Evolutionary conservation across 2,329 filamentous ascomycete species (phyloP).

Genomic region (Apiospora malaysiana): DNA sequence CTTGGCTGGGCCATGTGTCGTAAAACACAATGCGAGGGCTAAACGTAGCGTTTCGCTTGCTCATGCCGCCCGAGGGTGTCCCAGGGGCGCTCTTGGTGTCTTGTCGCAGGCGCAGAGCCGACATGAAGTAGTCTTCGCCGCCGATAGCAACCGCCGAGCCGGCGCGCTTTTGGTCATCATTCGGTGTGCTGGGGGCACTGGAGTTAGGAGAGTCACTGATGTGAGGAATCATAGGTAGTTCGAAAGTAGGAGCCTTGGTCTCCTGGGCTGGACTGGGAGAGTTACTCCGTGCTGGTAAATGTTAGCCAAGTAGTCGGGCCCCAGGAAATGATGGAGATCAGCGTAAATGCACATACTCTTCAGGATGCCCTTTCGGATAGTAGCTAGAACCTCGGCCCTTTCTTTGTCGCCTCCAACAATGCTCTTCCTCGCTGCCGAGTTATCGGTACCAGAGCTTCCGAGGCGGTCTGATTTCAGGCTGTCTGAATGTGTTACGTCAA

Average conservation of each 20-base stretch:
- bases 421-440: slow-evolving; percentile 75
- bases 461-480: slow-evolving; percentile 55
- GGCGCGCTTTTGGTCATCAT: slow-evolving; percentile 75
- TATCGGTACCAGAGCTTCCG: slow-evolving; percentile 64
- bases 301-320: slow-evolving; percentile 25
- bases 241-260: slow-evolving; percentile 55
- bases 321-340: neutral
- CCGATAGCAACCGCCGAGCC: slow-evolving; percentile 73
- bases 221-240: slow-evolving; percentile 65
- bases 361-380: slow-evolving; percentile 92
- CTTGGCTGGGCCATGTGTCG: slow-evolving; percentile 93
- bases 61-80: slow-evolving; percentile 70
- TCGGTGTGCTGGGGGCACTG: slow-evolving; percentile 86
- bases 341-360: slow-evolving; percentile 69
- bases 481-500: slow-evolving; percentile 45
- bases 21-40: slow-evolving; percentile 94
- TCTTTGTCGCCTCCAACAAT: slow-evolving; percentile 91
- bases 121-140: slow-evolving; percentile 89
- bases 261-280: slow-evolving; percentile 73
- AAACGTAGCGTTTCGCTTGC: slow-evolving; percentile 73
- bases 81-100: slow-evolving; percentile 82
- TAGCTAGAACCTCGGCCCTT: slow-evolving; percentile 87
- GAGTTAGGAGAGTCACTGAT: slow-evolving; percentile 81
- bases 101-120: slow-evolving; percentile 72
- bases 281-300: slow-evolving; percentile 62